Evolutionary conservation across 176 grass and related monocot species (phyloP), one percentile per base, ranked within the genome.

Genomic region (Zoysia pacifica): DNA sequence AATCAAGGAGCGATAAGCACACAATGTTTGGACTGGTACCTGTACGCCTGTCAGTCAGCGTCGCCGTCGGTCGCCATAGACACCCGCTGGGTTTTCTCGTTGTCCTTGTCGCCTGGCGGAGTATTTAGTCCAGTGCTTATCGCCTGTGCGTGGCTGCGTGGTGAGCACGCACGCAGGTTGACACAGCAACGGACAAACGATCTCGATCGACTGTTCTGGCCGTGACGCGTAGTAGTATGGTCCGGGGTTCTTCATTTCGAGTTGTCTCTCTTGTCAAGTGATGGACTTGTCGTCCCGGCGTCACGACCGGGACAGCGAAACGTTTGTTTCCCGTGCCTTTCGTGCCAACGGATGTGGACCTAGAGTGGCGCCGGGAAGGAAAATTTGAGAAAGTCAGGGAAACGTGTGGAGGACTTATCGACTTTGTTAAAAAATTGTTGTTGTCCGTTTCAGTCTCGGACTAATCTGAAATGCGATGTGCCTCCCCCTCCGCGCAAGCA

Each of bases 1-100:
- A 75, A 67, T 58, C 71, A 37, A 1, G 19, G 55, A 12, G 40
- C 13, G 20, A 39, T 16, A 47, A 13, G 46, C 5, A 11, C 48
- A 6, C 9, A 5, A 2, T 40, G 8, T 10, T 18, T 47, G 39
- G 52, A 67, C 14, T 7, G 65, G 28, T 5, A 62, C 10, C 16
- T 38, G 13, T 43, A 28, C 28, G 28, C 35, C 7, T 45, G n/a
- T 43, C 39, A 1, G 10, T 5, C 15, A 58, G 28, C 18, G 67
- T 78, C 79, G 19, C 73, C 45, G 10, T 65, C 72, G 20, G 60
- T 75, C 54, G 12, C 69, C 66, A 46, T 15, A n/a, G 38, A 61
- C 69, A 5, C 4, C 56, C 15, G 76, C 69, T 9, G 62, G 10
- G 62, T 47, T 5, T 65, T 47, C 11, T 62, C 12, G 0, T 19